phyloP scores from a whole-genome alignment of 352 stramenopile species.

The Globisporangium splendens region DNA sequence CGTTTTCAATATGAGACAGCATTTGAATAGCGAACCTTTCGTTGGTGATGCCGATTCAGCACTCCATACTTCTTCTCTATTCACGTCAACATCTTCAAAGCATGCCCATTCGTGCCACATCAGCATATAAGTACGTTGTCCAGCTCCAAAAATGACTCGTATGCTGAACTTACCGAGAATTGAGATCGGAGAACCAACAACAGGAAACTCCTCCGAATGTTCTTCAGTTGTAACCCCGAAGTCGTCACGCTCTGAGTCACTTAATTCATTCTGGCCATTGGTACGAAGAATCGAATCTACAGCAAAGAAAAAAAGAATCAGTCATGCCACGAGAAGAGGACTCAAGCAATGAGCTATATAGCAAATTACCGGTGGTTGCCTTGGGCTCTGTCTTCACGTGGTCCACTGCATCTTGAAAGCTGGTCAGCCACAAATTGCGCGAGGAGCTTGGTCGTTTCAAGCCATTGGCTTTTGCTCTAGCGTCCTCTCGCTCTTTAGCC shows the following conservation, averaged over 20 bases:
- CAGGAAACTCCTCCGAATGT: conserved; percentile 7
- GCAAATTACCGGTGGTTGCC: background rate
- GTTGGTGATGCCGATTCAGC: background rate
- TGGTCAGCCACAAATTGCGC: background rate
- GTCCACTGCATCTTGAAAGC: background rate
- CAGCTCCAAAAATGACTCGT: background rate
- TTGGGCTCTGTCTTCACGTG: conserved; percentile 1
- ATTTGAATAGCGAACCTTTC: no score
- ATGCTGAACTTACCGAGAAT: background rate
- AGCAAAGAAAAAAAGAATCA: background rate
- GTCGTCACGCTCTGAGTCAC: conserved; percentile 1
- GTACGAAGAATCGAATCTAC: background rate
- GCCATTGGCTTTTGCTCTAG: background rate
- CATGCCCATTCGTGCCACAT: background rate
- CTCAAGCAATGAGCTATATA: background rate
- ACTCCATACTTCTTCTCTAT: background rate
- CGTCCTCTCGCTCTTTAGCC: background rate
- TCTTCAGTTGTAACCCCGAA: conserved; percentile 12
- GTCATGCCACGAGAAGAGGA: background rate
- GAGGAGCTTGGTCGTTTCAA: background rate
- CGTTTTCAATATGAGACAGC: no score
- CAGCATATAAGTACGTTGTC: background rate
- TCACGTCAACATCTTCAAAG: background rate
- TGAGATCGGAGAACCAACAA: background rate
- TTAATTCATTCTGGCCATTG: background rate